These are phyloP conservation scores for Yamadazyma jaroonii DNA, from an alignment of 1,139 yeast species.

Conservation along the genomic window DNA sequence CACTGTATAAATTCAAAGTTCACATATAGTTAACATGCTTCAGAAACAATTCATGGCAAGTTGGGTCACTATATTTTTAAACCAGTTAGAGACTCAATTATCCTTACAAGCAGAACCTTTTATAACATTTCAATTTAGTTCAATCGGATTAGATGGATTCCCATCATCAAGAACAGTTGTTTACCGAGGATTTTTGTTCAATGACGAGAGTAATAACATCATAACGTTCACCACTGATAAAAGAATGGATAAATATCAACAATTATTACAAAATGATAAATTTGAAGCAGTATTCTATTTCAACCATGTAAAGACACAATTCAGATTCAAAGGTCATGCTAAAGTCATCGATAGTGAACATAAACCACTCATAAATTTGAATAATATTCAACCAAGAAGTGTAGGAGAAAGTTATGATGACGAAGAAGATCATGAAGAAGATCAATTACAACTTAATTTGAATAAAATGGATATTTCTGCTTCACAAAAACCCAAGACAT, in stretches of 20 bases:
- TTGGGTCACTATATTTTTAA: slow-evolving; percentile 63
- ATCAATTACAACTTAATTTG: neutral
- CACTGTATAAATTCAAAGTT: neutral
- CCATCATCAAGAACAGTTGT: slow-evolving; percentile 72
- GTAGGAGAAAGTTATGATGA: slow-evolving; percentile 14
- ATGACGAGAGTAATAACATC: slow-evolving; percentile 65
- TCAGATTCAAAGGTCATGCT: slow-evolving; percentile 68
- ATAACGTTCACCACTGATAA: slow-evolving; percentile 71
- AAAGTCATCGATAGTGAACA: slow-evolving; percentile 37
- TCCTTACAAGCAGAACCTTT: slow-evolving; percentile 39
- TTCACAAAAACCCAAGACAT: slow-evolving; percentile 1
- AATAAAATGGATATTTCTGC: neutral
- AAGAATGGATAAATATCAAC: slow-evolving; percentile 62
- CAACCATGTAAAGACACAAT: slow-evolving; percentile 58
- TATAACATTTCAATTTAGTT: slow-evolving; percentile 64
- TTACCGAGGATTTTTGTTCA: slow-evolving; percentile 71
- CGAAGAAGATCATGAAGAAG: slow-evolving; percentile 3
- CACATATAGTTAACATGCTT: slow-evolving; percentile 14
- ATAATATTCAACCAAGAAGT: slow-evolving; percentile 20
- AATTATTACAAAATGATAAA: slow-evolving; percentile 47
- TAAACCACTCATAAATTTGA: slow-evolving; percentile 33
- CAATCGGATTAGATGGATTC: slow-evolving; percentile 54
- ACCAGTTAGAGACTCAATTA: slow-evolving; percentile 46
- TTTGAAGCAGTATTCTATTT: slow-evolving; percentile 81
- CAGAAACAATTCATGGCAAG: slow-evolving; percentile 59